Base-by-base conservation (phyloP, 352 stramenopile species). In the Pythium guiyangense region DNA sequence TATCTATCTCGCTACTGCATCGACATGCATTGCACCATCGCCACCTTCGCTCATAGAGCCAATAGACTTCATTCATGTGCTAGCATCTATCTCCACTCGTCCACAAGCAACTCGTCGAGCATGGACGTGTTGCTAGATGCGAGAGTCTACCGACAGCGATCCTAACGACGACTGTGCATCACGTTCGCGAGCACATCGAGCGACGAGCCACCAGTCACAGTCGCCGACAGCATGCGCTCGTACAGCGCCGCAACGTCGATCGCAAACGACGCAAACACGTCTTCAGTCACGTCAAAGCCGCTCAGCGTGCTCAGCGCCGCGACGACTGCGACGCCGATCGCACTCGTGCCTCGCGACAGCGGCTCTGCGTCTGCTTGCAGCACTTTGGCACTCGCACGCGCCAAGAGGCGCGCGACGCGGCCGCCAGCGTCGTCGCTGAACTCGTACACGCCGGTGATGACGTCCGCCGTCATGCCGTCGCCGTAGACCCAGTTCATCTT, bases 221-320 rank as follows among this genome's bases (percentile, higher is more conserved):
- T 40, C 35, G 35, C 35, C 22, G 63, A 65, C 6, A 85, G 42
- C n/a, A 88, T 54, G 34, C 74, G 77, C 31, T 84, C 64, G 51
- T 88, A 86, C 27, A 88, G 50, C 18, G 64, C 62, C 1, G 72
- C 73, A 8, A 88, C 74, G 26, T 84, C 71, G 10, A 63, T 56
- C 17, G 73, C 77, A 60, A 88, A 85, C 25, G 63, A 63, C 29
- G 63, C 52, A 57, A 75, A 71, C 25, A 55, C 54, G 1, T 71
- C 58, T 42, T 79, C 72, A 34, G 62, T 69, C 34, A 78, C 48
- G 50, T 84, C 69, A 37, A 79, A 82, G 26, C 52, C 70, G 34
- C 67, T 39, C 34, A 83, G 35, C 20, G 60, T 63, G 54, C 59
- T 74, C 42, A 84, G 61, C 5, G 74, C 61, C 43, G 59, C 71